Evolutionary conservation across 2,329 filamentous ascomycete genomes (phyloP).

Genomic region (Cercospora zeina): DNA sequence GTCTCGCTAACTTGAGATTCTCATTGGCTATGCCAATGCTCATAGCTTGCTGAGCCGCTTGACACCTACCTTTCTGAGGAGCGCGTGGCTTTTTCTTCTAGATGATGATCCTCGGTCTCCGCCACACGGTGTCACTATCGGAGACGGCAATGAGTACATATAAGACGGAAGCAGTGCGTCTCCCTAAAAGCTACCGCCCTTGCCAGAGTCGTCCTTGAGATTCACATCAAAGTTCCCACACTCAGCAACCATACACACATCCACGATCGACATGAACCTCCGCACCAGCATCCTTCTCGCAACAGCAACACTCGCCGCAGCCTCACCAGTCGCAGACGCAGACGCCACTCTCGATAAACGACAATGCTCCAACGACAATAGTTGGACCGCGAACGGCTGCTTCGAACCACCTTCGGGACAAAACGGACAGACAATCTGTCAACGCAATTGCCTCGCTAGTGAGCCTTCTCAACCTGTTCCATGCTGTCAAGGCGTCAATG

Average conservation of each 20-base stretch:
- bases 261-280: neutral
- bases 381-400: neutral
- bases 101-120: neutral
- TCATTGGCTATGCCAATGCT: neutral
- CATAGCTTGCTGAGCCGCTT: neutral
- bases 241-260: neutral
- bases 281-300: neutral
- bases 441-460: neutral
- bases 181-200: too few relatives aligned
- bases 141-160: neutral
- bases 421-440: constrained; percentile 1
- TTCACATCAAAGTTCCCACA: neutral
- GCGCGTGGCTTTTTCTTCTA: neutral
- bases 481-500: constrained; percentile 6
- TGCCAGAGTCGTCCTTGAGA: too few relatives aligned
- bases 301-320: neutral
- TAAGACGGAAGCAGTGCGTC: neutral
- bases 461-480: neutral
- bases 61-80: neutral
- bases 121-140: neutral
- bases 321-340: neutral
- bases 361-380: constrained; percentile 10
- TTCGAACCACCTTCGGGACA: neutral
- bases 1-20: neutral
- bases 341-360: neutral